Evolutionary conservation across 2,329 filamentous ascomycete species (phyloP).

Genomic region (Fusarium solani-melongenae): DNA sequence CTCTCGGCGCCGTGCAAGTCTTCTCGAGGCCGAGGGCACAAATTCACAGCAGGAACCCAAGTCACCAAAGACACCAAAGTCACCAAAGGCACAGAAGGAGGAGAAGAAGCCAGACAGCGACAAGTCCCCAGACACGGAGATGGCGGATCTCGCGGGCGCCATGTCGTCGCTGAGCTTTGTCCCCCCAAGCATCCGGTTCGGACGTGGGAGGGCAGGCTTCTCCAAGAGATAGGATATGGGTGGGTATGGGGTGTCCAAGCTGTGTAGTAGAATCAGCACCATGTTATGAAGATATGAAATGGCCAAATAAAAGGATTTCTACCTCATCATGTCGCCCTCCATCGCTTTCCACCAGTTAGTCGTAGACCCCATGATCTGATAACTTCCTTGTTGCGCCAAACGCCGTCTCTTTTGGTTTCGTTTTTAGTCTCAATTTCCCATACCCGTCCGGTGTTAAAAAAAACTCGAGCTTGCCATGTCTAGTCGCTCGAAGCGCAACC

Average conservation of each 20-base stretch:
- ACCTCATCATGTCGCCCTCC: constrained; percentile 45
- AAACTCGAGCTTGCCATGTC: constrained; percentile 11
- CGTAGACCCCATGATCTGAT: constrained; percentile 14
- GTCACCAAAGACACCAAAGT: constrained; percentile 29
- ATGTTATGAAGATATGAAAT: constrained; percentile 44
- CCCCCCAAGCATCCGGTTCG: constrained; percentile 74
- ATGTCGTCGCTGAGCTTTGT: constrained; percentile 81
- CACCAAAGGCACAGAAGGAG: constrained; percentile 18
- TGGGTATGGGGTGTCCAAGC: constrained; percentile 26
- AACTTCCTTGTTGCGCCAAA: constrained; percentile 37
- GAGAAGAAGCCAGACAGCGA: constrained; percentile 33
- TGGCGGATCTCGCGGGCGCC: constrained; percentile 72
- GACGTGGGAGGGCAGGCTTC: constrained; percentile 66
- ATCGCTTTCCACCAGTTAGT: constrained; percentile 10
- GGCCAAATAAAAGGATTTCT: constrained; percentile 49
- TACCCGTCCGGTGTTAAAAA: neutral
- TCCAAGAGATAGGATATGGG: constrained; percentile 53
- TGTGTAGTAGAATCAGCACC: constrained; percentile 48
- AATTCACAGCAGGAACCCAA: constrained; percentile 25
- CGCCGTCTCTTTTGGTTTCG: constrained; percentile 32
- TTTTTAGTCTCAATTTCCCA: neutral
- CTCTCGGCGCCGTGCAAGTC: constrained; percentile 48
- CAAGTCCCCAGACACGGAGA: constrained; percentile 58
- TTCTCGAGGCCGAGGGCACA: constrained; percentile 41
- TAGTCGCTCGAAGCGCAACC: constrained; percentile 90